Base-by-base conservation (phyloP, 2,329 filamentous ascomycete species). In the Cercospora janseana region DNA sequence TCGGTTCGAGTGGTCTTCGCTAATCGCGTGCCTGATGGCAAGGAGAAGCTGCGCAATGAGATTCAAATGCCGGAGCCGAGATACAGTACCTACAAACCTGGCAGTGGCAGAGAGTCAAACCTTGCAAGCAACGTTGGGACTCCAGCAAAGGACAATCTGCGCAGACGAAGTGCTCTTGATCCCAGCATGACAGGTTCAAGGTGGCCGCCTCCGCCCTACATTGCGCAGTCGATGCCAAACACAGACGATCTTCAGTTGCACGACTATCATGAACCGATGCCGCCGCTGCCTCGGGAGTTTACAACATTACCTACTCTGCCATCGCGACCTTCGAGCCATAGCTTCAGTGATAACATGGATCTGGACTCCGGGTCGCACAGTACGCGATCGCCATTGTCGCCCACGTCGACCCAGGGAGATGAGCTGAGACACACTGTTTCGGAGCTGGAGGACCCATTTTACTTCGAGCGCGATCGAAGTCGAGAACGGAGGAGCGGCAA, bases 1-100 rank as follows among this genome's bases (percentile, higher is more conserved):
- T 89, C 82, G 61, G 87, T 97, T 51, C 84, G 93, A 10, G 88
- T 97, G 27, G 92, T 98, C 3, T 98, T 98, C 67, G 93, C 93
- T 46, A 97, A 97, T 66, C 83, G 93, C 20, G 92, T 96, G 0
- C 92, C 93, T 0, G 93, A 97, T 61, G 92, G 89, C 31, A 95
- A 96, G 66, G 92, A 97, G 70, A 92, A 86, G 64, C 77, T 98
- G 29, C 80, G 85, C 24, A 96, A 94, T 63, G 93, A 98, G 67
- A 85, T 92, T 4, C 90, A 93, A 28, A 79, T 87, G 52, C 92
- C 92, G 0, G 90, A 96, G 60, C 93, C 93, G 15, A 81, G 84
- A 15, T 98, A 89, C 66, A 88, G 84, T 48, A 77, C 84, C 1
- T 97, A 95, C 72, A 95, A 91, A 66, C 81, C 87, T 1, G 65